Base-by-base conservation (phyloP, 345 rosid species). In the Dovyalis caffra region DNA sequence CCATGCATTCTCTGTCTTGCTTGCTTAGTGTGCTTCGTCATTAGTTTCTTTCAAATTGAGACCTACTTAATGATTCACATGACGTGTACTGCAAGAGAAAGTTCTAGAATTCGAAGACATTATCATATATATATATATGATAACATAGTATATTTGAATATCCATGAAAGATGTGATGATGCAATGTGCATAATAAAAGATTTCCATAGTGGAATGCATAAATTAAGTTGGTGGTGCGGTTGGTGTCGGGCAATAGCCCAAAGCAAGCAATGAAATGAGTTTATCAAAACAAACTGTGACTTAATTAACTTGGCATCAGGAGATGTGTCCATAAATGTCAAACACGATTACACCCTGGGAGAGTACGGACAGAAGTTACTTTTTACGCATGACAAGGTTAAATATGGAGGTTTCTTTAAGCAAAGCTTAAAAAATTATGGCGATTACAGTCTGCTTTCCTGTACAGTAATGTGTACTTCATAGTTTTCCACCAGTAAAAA, bases 231-330 rank as follows among this genome's bases (percentile, higher is more conserved):
- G 25, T 66, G 72, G 38, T 20, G 21, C 31, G 66, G 49, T 6
- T n/a, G 38, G 69, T 68, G 43, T 61, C 31, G 1, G 32, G 61
- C 70, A 66, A 72, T 58, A 40, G 57, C 72, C 25, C 37, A 56
- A 38, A 56, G 69, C 32, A 76, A 69, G 43, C 40, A 60, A 58
- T 34, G n/a, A 43, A 32, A 12, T 37, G 43, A 25, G 51, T 5
- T 23, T 38, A 14, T 23, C 32, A 34, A 40, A 21, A 4, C 2
- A 7, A 38, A 8, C 33, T 0, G 1, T 12, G 35, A 20, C 0
- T 14, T 66, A 12, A 25, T 60, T 11, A 23, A 26, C 40, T 5
- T 14, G 4, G 21, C 70, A 23, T 25, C 8, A 3, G 18, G 56
- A 67, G 18, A 5, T 31, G 14, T 23, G 53, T 26, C 8, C 28